Conservation (phyloP, 2,329 filamentous ascomycete species). For the Exophiala dermatitidis region DNA sequence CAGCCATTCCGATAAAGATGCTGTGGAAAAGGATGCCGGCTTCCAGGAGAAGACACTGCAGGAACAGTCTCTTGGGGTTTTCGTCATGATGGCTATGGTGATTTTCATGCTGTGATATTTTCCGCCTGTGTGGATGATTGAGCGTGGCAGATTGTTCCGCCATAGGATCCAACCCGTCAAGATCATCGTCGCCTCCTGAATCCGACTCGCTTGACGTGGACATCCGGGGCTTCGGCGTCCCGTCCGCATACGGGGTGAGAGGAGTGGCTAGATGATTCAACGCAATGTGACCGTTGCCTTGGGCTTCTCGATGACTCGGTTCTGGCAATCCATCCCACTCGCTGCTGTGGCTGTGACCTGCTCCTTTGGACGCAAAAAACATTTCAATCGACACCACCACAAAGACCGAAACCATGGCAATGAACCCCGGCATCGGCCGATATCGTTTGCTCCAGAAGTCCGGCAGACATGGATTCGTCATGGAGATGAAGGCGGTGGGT, state of each 20-base stretch:
- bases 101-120: slow-evolving; percentile 17
- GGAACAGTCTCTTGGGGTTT: slow-evolving; percentile 59
- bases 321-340: slow-evolving; percentile 41
- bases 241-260: slow-evolving; percentile 12
- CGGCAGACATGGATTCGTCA: slow-evolving; percentile 57
- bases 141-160: slow-evolving; percentile 33
- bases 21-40: slow-evolving; percentile 80
- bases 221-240: slow-evolving; percentile 12
- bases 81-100: slow-evolving; percentile 27
- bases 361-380: slow-evolving; percentile 61
- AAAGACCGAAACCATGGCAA: slow-evolving; percentile 41
- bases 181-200: slow-evolving; percentile 54
- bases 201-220: slow-evolving; percentile 41
- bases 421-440: slow-evolving; percentile 44
- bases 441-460: slow-evolving; percentile 42
- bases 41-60: slow-evolving; percentile 73
- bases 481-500: slow-evolving; percentile 59
- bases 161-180: slow-evolving; percentile 32
- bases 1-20: slow-evolving; percentile 79
- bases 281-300: slow-evolving; percentile 17
- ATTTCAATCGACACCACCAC: slow-evolving; percentile 49
- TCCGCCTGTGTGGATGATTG: slow-evolving; percentile 28
- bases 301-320: not conserved
- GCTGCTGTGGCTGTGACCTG: slow-evolving; percentile 50
- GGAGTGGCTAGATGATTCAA: slow-evolving; percentile 12